phyloP scores from a whole-genome alignment of 1,284 basidiomycete genomes.

The Schizophyllum amplum region DNA sequence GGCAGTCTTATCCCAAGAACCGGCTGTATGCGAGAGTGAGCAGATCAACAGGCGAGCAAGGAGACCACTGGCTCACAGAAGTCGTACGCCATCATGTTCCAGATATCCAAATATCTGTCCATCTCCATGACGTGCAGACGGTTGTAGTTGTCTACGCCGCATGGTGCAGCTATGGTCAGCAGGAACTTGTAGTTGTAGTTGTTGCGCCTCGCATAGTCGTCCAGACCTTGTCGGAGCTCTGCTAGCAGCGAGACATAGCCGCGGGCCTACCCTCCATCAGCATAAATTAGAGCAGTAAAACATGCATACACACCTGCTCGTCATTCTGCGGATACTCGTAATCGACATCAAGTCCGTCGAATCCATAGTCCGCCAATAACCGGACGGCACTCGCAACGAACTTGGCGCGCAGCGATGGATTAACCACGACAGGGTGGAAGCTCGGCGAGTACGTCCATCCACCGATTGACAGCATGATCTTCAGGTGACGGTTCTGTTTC shows the following conservation, averaged over 20 bases:
- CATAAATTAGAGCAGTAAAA: background rate
- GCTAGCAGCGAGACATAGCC: slow-evolving; percentile 68
- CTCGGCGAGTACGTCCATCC: slow-evolving; percentile 86
- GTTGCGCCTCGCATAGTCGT: slow-evolving; percentile 57
- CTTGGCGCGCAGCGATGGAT: slow-evolving; percentile 49
- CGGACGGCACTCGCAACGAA: slow-evolving; percentile 78
- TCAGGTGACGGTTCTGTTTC: slow-evolving; percentile 79
- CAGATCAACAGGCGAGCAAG: background rate
- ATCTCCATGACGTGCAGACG: slow-evolving; percentile 76
- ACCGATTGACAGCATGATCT: slow-evolving; percentile 81
- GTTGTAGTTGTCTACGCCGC: slow-evolving; percentile 82
- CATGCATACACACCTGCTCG: slow-evolving; percentile 28
- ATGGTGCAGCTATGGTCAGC: slow-evolving; percentile 87
- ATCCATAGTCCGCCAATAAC: slow-evolving; percentile 74
- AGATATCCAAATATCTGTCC: slow-evolving; percentile 86
- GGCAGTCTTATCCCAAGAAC: slow-evolving; percentile 73
- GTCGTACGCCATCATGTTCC: slow-evolving; percentile 96
- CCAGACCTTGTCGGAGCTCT: slow-evolving; percentile 63
- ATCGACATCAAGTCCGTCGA: slow-evolving; percentile 75
- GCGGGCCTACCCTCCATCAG: slow-evolving; percentile 27
- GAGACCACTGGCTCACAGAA: slow-evolving; percentile 43
- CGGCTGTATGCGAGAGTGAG: slow-evolving; percentile 36
- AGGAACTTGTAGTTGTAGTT: slow-evolving; percentile 57
- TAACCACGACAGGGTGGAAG: slow-evolving; percentile 70
- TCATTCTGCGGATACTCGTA: slow-evolving; percentile 79